Percentiles rank a stretch among this genome's conserved stretches.
Evolutionary conservation across 768 basidiomycete genomes (phyloP).

Genomic region (Termitomyces sp.): DNA sequence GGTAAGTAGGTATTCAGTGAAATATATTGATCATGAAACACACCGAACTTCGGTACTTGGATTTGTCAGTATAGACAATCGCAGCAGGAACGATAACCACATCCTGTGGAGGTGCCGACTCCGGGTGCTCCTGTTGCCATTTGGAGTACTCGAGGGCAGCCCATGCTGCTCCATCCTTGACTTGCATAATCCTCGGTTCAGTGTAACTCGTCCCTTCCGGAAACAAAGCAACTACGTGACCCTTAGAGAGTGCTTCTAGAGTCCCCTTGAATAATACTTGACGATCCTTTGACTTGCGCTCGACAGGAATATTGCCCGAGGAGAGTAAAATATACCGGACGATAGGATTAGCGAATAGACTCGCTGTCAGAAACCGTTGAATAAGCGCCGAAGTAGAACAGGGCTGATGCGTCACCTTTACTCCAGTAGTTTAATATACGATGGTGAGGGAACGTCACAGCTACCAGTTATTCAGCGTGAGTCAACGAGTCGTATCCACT

Average conservation of each 20-base stretch:
- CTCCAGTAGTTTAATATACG: constrained; percentile 91
- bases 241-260: constrained; percentile 76
- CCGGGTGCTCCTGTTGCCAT: constrained; percentile 60
- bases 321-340: constrained; percentile 71
- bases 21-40: constrained; percentile 30
- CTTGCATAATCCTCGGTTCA: constrained; percentile 87
- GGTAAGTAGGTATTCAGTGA: background rate
- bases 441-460: constrained; percentile 75
- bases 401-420: constrained; percentile 53
- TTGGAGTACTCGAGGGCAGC: constrained; percentile 89
- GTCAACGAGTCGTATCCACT: background rate
- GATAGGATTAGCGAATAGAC: constrained; percentile 76
- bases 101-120: constrained; percentile 34
- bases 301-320: constrained; percentile 97
- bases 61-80: constrained; percentile 94
- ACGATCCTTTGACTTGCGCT: constrained; percentile 90
- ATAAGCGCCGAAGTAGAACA: background rate
- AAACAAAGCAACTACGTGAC: constrained; percentile 86
- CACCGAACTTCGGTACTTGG: constrained; percentile 89
- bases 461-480: constrained; percentile 32
- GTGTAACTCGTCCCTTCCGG: constrained; percentile 94
- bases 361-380: constrained; percentile 34
- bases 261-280: constrained; percentile 85
- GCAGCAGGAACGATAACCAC: constrained; percentile 75
- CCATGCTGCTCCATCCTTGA: constrained; percentile 94